These are phyloP conservation scores for Annulohypoxylon maeteangense DNA, from an alignment of 495 filamentous ascomycete genomes.

Conservation along the genomic window DNA sequence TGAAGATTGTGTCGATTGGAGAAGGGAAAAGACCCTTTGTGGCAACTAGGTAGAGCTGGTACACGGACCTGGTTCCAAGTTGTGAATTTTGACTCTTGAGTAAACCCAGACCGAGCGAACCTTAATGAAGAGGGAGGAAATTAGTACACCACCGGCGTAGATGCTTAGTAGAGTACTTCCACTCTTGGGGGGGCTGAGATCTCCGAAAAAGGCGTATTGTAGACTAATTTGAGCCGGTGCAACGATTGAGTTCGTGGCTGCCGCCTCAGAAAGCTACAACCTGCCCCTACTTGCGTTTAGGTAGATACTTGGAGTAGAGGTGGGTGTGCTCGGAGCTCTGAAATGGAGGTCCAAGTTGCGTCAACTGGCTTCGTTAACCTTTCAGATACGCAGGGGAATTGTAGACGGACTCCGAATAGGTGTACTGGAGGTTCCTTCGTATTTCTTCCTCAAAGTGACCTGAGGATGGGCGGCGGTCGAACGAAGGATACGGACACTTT, in stretches of 20 bases:
- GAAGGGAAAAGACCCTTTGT: constrained; percentile 4
- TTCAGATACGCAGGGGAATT: constrained; percentile 24
- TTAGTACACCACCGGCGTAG: not conserved
- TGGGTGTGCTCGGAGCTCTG: not conserved
- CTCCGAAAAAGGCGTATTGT: constrained; percentile 22
- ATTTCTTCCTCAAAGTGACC: not conserved
- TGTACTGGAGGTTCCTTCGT: not conserved
- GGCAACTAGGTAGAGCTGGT: not conserved
- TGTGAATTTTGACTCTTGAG: not conserved
- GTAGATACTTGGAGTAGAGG: not conserved
- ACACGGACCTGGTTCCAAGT: constrained; percentile 4
- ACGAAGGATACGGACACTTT: not conserved
- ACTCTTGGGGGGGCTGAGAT: not conserved
- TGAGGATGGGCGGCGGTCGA: not conserved
- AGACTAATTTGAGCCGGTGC: constrained; percentile 4
- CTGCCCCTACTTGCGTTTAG: not conserved
- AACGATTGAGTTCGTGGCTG: constrained; percentile 40
- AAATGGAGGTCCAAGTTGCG: constrained; percentile 19
- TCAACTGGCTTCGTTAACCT: constrained; percentile 16
- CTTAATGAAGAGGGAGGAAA: constrained; percentile 21
- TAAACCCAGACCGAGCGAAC: constrained; percentile 24
- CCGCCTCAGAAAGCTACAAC: constrained; percentile 18
- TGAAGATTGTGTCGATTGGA: not conserved
- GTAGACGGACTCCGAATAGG: constrained; percentile 33
- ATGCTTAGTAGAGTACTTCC: constrained; percentile 3